Base-by-base conservation (phyloP, 139 green algal species). In the Chlorella vulgaris region DNA sequence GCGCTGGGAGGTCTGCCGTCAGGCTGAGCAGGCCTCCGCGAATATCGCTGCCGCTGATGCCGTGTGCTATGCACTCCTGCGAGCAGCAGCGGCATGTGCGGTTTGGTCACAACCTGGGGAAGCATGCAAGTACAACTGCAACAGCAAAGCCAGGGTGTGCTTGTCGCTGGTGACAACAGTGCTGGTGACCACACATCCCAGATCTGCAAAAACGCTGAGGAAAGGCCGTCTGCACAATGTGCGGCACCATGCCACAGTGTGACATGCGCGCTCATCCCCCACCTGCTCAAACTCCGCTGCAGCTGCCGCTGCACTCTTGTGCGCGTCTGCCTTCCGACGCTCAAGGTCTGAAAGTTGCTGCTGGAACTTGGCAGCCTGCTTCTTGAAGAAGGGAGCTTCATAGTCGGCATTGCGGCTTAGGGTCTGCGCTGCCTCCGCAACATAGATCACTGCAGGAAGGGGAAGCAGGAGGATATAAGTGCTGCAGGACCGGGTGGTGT, bases 381-480 rank as follows among this genome's bases (percentile, higher is more conserved):
- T 91, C 42, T 91, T 91, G 33, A 94, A 63, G 42, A 88, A 94
- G 0, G 93, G 93, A 1, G 95, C 87, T 62, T 97, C 93, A 74
- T 90, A 96, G 78, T 97, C 93, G 10, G 89, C 90, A 78, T 93
- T 93, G 51, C 92, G 86, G 0, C 87, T 43, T 69, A 97, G 75
- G 2, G 83, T 85, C 42, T 88, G 83, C 0, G 86, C 89, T 18
- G 86, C 89, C 63, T 96, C 93, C 0, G 89, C 93, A 60, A 96
- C 76, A 51, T 89, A 89, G 4, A 96, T 66, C n/a, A 83, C 80
- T 84, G 69, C 33, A 43, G 31, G 36, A 39, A 33, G 75, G 26
- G 60, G 58, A n/a, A 62, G 39, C 26, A 51, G n/a, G 24, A 51
- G 73, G 7, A 50, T 7, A 42, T 58, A 24, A 58, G n/a, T n/a